Percentiles rank a stretch among this genome's conserved stretches.
Evolutionary conservation across 768 basidiomycete species (phyloP).

Genomic region (Kwoniella dejecticola): DNA sequence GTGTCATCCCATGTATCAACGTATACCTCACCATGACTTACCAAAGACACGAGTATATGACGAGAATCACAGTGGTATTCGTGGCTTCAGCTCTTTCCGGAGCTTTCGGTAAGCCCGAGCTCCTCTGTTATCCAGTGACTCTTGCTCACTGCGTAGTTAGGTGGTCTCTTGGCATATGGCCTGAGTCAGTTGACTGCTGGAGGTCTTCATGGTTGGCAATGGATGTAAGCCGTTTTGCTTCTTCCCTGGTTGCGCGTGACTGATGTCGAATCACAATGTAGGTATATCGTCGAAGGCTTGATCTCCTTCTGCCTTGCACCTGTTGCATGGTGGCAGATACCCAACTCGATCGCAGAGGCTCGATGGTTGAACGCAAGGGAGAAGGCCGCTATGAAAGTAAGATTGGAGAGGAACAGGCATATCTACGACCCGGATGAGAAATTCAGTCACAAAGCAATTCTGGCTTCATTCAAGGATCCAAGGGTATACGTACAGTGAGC

Average conservation of each 20-base stretch:
- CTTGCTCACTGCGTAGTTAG: neutral
- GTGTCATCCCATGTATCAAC: conserved; percentile 25
- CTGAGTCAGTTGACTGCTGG: conserved; percentile 65
- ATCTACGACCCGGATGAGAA: conserved; percentile 37
- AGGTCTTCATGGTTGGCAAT: conserved; percentile 36
- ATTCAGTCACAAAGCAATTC: conserved; percentile 36
- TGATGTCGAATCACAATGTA: neutral
- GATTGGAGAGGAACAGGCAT: conserved; percentile 24
- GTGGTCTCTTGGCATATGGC: conserved; percentile 77
- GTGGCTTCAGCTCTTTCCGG: conserved; percentile 81
- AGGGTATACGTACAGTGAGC: conserved; percentile 23
- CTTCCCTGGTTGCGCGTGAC: neutral
- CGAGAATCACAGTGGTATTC: conserved; percentile 69
- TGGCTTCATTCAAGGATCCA: conserved; percentile 21
- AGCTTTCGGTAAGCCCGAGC: conserved; percentile 56
- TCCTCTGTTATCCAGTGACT: neutral
- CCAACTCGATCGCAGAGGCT: conserved; percentile 34
- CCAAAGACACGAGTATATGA: conserved; percentile 28
- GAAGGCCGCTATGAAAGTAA: conserved; percentile 23
- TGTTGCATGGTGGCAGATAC: conserved; percentile 30
- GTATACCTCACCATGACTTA: conserved; percentile 32
- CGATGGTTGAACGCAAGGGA: conserved; percentile 35
- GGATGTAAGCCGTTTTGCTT: conserved; percentile 15
- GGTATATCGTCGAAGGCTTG: conserved; percentile 30
- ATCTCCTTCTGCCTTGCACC: conserved; percentile 33